Evolutionary conservation across 176 grass and related monocot genomes (phyloP).

Genomic region (Carex parvula): DNA sequence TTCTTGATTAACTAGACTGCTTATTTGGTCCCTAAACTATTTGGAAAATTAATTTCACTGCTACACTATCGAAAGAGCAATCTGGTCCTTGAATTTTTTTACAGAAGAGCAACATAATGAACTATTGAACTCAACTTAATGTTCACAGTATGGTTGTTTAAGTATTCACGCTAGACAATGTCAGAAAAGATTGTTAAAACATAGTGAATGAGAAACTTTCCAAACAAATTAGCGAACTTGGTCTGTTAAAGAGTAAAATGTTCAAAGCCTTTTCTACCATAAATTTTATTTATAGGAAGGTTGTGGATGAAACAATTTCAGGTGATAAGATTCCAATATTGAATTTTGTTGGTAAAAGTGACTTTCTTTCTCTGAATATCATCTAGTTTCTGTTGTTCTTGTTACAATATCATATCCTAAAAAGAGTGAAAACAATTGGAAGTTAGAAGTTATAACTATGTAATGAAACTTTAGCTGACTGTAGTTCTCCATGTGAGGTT

Average conservation of each 20-base stretch:
- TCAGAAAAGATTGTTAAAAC: constrained; percentile 4
- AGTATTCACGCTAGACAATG: background rate
- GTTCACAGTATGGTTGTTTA: background rate
- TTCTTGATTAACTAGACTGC: background rate
- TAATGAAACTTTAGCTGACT: background rate
- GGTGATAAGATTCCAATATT: background rate
- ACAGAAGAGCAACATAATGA: background rate
- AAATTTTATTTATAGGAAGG: background rate
- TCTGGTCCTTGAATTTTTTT: background rate
- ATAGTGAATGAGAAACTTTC: background rate
- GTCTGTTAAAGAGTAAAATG: background rate
- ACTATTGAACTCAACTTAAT: background rate
- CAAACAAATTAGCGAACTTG: background rate
- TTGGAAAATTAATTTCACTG: background rate
- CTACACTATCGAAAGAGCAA: background rate
- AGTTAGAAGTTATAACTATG: background rate
- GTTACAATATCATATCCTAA: background rate
- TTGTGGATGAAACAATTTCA: constrained; percentile 1
- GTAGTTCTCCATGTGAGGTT: background rate
- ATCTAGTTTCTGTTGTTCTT: background rate
- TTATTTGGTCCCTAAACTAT: background rate
- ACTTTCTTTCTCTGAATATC: background rate
- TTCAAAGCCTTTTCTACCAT: background rate
- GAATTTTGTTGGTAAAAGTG: background rate
- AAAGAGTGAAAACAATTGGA: background rate